These are phyloP conservation scores for Triticum dicoccoides DNA, from an alignment of 176 grass and related monocot species.

Conservation along the genomic window DNA sequence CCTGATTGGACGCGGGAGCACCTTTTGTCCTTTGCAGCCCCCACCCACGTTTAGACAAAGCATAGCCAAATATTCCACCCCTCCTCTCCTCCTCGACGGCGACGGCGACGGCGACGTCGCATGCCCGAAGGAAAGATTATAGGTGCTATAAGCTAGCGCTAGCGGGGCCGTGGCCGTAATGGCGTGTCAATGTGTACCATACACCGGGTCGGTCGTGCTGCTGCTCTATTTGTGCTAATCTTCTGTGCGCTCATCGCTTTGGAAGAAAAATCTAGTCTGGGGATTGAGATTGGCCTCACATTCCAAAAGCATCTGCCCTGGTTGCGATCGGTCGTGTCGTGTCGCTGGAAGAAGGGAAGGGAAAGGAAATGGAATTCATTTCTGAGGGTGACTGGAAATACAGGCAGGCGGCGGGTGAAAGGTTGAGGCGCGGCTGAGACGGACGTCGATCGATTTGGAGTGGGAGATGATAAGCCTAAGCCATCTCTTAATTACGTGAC, in stretches of 20 bases:
- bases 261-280: not conserved
- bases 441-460: not conserved
- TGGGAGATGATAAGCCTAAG: not conserved
- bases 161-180: not conserved
- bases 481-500: not conserved
- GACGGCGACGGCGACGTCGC: constrained; percentile 17
- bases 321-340: constrained; percentile 10
- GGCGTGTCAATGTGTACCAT: not conserved
- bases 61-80: constrained; percentile 27
- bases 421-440: not conserved
- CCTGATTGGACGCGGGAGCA: constrained; percentile 1
- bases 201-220: not conserved
- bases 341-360: constrained; percentile 4
- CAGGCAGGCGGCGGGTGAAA: no score
- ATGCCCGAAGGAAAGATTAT: not conserved
- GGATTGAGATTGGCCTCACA: not conserved
- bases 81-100: constrained; percentile 6
- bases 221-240: not conserved
- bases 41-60: not conserved
- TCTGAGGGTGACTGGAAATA: not conserved
- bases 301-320: constrained; percentile 4
- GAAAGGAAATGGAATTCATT: not conserved
- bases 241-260: not conserved
- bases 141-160: not conserved
- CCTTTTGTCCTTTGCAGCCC: constrained; percentile 17